These are phyloP conservation scores for Noccaea bulbosa DNA, from an alignment of 345 rosid species.

Conservation along the genomic window DNA sequence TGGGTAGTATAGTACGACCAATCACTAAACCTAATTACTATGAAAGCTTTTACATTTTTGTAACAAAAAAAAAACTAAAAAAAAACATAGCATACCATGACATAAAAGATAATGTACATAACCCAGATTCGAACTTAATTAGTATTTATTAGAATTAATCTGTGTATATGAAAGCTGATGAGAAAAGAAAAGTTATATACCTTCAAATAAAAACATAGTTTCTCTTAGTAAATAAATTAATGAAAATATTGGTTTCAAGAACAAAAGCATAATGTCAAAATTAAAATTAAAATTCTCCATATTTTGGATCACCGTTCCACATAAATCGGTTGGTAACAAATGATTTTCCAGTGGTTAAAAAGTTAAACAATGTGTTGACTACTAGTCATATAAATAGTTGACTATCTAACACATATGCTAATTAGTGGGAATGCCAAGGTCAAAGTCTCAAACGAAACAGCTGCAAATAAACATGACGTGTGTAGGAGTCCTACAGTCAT, in stretches of 20 bases:
- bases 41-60: too few relatives aligned
- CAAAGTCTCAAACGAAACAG: slow-evolving; percentile 10
- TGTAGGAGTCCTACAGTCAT: too few relatives aligned
- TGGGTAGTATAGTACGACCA: background rate
- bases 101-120: too few relatives aligned
- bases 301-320: background rate
- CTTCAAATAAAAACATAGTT: background rate
- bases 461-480: slow-evolving; percentile 14
- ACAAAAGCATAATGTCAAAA: background rate
- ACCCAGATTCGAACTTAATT: too few relatives aligned
- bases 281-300: background rate
- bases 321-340: background rate
- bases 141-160: too few relatives aligned
- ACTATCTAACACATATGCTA: background rate
- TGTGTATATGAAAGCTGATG: too few relatives aligned
- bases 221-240: background rate
- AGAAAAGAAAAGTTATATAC: background rate
- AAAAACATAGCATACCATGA: too few relatives aligned
- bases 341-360: background rate
- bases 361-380: background rate
- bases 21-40: background rate
- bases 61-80: too few relatives aligned
- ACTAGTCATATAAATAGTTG: slow-evolving; percentile 5
- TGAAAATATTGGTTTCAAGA: background rate
- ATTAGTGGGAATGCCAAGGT: background rate